Conservation (phyloP, 2,329 filamentous ascomycete species). For the Scedosporium apiospermum region DNA sequence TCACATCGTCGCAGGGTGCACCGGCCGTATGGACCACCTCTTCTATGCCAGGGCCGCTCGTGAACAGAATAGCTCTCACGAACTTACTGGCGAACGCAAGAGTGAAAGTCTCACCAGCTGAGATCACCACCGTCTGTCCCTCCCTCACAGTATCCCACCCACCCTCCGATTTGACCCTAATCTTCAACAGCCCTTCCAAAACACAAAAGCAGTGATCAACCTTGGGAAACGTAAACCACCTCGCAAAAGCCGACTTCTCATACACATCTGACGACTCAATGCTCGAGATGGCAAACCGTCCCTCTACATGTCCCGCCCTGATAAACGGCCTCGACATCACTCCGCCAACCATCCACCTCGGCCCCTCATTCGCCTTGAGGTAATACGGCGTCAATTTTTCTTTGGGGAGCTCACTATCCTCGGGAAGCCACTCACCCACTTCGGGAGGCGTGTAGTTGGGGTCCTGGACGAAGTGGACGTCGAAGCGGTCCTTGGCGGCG, state of each 20-base stretch:
- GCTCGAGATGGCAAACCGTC: conserved; percentile 42
- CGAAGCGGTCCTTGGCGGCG: conserved; percentile 43
- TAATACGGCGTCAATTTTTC: conserved; percentile 30
- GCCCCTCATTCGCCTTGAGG: conserved; percentile 38
- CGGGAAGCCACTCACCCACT: conserved; percentile 29
- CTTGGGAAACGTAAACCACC: conserved; percentile 29
- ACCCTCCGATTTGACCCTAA: conserved; percentile 15
- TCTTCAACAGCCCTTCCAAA: conserved; percentile 32
- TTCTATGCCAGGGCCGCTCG: conserved; percentile 39
- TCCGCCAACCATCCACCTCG: conserved; percentile 34
- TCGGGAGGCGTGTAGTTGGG: conserved; percentile 30
- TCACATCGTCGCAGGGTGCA: conserved; percentile 19
- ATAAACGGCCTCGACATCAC: conserved; percentile 37
- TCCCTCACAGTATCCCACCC: conserved; percentile 24
- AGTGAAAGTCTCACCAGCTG: conserved; percentile 33
- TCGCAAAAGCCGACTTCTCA: conserved; percentile 21
- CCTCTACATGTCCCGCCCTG: conserved; percentile 33
- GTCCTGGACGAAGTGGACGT: conserved; percentile 42
- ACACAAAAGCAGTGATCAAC: conserved; percentile 45
- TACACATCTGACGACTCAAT: conserved; percentile 35
- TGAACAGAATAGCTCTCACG: conserved; percentile 36
- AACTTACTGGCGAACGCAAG: conserved; percentile 34
- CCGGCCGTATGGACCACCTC: conserved; percentile 30
- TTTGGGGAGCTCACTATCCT: conserved; percentile 29
- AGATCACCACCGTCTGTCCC: conserved; percentile 38